Base-by-base conservation (phyloP, 345 rosid species). In the Corchorus olitorius region DNA sequence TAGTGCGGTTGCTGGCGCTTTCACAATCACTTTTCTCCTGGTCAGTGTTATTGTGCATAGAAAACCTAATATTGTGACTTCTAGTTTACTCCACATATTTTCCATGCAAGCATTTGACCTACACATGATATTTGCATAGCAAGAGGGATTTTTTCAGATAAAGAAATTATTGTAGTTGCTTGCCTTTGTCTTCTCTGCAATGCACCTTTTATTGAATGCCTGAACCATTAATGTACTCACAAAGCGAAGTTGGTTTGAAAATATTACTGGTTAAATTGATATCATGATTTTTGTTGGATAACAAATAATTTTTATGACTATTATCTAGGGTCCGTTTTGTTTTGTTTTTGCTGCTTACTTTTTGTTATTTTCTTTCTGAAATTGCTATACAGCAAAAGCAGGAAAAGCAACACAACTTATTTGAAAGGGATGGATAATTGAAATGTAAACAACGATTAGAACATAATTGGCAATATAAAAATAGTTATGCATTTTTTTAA, bases 21-120 rank as follows among this genome's bases (percentile, higher is more conserved):
- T 92, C 82, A 95, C 98, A 62, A 89, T 95, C 78, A 88, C 96
- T 70, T 92, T 96, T 74, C 96, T 95, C 85, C 92, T 95, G 99
- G 99, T 95, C 61, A 62, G 88, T 81, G 55, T 75, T 71, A 69
- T 34, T 50, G 63, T 65, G 8, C 61, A 20, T 65, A 34, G 16
- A 61, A 61, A 62, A 75, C 39, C 43, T 70, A 52, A 73, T 22
- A 65, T 14, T 63, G 35, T 22, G 5, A 17, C 46, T 59, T 27
- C 68, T 19, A 14, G 22, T 56, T 43, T 49, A 14, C 52, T 58
- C 39, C 75, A 56, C 35, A 20, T 12, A 39, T 72, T 20, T 37
- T 55, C 20, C 15, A 15, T 69, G 59, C 45, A 33, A 49, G 22
- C 53, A 46, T 73, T 58, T 70, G 27, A 22, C 46, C 14, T 33